Evolutionary conservation across 2,329 filamentous ascomycete genomes (phyloP), one percentile per base, ranked within the genome.

Genomic region (Chaetomiaceae sp.): DNA sequence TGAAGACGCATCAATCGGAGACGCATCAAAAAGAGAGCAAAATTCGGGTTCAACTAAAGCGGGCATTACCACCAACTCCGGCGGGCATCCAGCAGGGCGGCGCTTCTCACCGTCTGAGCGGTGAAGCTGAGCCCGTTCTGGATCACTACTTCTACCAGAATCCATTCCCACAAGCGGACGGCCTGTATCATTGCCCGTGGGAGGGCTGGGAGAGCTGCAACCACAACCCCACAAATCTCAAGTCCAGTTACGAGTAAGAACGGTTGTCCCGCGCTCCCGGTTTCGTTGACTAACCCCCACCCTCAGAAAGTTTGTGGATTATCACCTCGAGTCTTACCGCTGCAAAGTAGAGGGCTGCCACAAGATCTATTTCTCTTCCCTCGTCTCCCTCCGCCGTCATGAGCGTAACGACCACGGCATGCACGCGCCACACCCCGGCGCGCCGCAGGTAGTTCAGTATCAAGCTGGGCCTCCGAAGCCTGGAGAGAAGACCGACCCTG

Each of bases 221-320:
- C 69, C 92, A 96, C 82, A 87, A 88, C 73, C 83, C 91, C 35
- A 93, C 93, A 65, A 93, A 95, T 75, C 87, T 97, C 62, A 96
- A 96, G 81, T 96, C 92, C 83, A 95, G 96, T 73, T 97, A 96
- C 67, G 91, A 96, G 91, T 95, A 85, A 81, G 89, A 31, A 12
- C 31, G 73, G 20, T 19, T 45, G 42, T 55, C 54, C 60, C 54
- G 61, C 55, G 47, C 47, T 38, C 42, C 42, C 55, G 8, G 55
- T 64, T 58, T 37, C 21, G 17, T n/a, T 20, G 17, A 50, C 57
- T 63, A 52, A 62, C 55, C 31, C 25, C 25, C 25, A 27, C 37
- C 37, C 45, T 43, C 66, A 96, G 91, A 79, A 97, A 97, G 79
- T 96, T 93, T 63, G 84, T 97, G 60, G 92, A 97, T 71, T 96